Percentiles rank a stretch among this genome's conserved stretches.
These are phyloP conservation scores for Penicillium angulare DNA, from an alignment of 495 filamentous ascomycete species.

Conservation along the genomic window DNA sequence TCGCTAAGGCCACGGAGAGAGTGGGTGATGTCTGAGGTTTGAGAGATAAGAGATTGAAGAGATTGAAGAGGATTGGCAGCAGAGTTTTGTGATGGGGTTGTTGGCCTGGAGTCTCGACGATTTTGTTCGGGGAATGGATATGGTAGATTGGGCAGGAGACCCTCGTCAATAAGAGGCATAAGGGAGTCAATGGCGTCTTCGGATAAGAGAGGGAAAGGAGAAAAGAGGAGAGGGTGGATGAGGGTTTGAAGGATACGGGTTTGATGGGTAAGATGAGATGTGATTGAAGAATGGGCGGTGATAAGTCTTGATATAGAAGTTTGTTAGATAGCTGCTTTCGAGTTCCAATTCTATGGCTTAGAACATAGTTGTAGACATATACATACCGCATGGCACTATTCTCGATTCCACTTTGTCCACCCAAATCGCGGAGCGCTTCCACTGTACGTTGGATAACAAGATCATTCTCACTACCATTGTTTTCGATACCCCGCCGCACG, in stretches of 20 bases:
- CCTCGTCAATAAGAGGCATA: conserved; percentile 62
- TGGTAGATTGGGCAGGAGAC: conserved; percentile 46
- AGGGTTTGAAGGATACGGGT: conserved; percentile 79
- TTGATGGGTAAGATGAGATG: conserved; percentile 81
- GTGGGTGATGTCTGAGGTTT: conserved; percentile 72
- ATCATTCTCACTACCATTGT: conserved; percentile 66
- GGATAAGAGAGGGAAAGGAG: conserved; percentile 52
- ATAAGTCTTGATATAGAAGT: conserved; percentile 59
- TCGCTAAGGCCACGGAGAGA: conserved; percentile 86
- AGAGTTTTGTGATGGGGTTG: conserved; percentile 32
- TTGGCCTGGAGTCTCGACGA: conserved; percentile 45
- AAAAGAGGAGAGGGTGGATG: conserved; percentile 62
- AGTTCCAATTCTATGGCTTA: conserved; percentile 12
- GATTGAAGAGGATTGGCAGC: conserved; percentile 48
- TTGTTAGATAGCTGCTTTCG: conserved; percentile 8
- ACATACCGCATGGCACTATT: conserved; percentile 74
- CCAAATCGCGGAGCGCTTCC: conserved; percentile 71
- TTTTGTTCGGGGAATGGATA: conserved; percentile 51
- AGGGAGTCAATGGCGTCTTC: conserved; percentile 66
- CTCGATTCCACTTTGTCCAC: conserved; percentile 78
- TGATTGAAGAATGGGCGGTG: conserved; percentile 81
- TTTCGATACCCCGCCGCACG: conserved; percentile 68
- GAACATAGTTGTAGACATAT: no score
- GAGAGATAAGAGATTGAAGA: conserved; percentile 52
- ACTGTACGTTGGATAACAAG: conserved; percentile 68